Conservation (phyloP, 768 basidiomycete genomes). For the Phanerochaete carnosa region DNA sequence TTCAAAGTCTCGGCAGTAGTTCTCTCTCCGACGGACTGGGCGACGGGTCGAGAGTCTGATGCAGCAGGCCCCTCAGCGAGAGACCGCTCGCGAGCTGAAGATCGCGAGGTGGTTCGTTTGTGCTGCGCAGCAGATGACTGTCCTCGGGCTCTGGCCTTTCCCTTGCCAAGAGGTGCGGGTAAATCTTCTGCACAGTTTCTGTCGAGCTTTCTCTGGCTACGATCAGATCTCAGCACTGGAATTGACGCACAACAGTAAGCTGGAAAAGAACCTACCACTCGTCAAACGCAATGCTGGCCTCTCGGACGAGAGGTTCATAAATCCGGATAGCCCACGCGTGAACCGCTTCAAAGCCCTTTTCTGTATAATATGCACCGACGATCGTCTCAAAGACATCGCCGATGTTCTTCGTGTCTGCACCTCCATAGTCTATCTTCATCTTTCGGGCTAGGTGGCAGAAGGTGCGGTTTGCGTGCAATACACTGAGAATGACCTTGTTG, state of each 20-base stretch:
- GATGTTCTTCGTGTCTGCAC: constrained; percentile 30
- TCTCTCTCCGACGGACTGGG: no score
- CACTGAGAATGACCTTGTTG: constrained; percentile 24
- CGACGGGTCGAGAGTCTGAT: neutral
- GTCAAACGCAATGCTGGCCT: constrained; percentile 27
- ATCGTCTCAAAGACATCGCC: constrained; percentile 48
- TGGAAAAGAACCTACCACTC: constrained; percentile 18
- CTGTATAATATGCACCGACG: constrained; percentile 39
- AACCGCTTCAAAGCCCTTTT: constrained; percentile 36
- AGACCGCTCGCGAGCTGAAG: neutral
- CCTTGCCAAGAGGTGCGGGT: neutral
- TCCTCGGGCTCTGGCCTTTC: neutral
- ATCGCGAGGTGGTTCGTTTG: neutral
- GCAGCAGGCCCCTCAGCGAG: neutral
- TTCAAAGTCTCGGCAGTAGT: no score
- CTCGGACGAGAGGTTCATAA: constrained; percentile 36
- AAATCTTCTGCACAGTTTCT: neutral
- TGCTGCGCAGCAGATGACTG: neutral
- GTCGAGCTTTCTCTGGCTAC: neutral
- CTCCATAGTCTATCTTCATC: constrained; percentile 21
- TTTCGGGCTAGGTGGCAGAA: constrained; percentile 26
- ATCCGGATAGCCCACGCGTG: constrained; percentile 35
- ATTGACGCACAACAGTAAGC: neutral
- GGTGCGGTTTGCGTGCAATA: constrained; percentile 25
- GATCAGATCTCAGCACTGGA: neutral